Percentiles rank a stretch among this genome's conserved stretches.
Conservation (phyloP, 2,329 filamentous ascomycete genomes). For the Arachnomyces sp. region DNA sequence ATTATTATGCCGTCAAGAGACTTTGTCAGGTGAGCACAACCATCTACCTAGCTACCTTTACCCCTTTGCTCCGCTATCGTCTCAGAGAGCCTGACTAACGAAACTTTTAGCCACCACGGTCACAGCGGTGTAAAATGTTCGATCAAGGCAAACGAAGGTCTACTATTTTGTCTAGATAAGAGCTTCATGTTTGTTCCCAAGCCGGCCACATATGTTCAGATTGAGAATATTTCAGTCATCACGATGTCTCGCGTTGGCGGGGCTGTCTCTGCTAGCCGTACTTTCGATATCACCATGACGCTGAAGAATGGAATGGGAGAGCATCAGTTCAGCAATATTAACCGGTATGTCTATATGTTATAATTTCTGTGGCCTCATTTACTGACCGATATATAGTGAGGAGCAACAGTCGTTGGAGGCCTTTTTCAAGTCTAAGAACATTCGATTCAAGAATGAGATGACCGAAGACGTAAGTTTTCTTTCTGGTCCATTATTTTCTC, state of each 20-base stretch:
- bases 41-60: constrained; percentile 1
- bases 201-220: constrained; percentile 91
- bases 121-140: constrained; percentile 97
- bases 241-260: constrained; percentile 95
- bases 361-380: constrained; percentile 2
- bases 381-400: constrained; percentile 47
- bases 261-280: constrained; percentile 85
- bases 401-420: constrained; percentile 93
- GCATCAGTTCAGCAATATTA: constrained; percentile 98
- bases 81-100: constrained; percentile 6
- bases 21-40: constrained; percentile 60
- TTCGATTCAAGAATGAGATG: constrained; percentile 98
- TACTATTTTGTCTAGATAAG: constrained; percentile 94
- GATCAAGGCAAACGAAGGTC: constrained; percentile 99
- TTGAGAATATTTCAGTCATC: constrained; percentile 84
- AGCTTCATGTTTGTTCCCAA: constrained; percentile 99
- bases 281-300: constrained; percentile 91
- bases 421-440: constrained; percentile 92
- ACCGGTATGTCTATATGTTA: constrained; percentile 49
- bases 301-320: constrained; percentile 82
- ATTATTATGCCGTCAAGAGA: constrained; percentile 89
- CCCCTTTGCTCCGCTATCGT: constrained; percentile 4
- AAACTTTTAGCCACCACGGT: constrained; percentile 61
- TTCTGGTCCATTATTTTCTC: constrained; percentile 4
- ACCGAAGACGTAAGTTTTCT: constrained; percentile 71